phyloP scores from a whole-genome alignment of 2,329 filamentous ascomycete genomes.

The Alternaria viburni region DNA sequence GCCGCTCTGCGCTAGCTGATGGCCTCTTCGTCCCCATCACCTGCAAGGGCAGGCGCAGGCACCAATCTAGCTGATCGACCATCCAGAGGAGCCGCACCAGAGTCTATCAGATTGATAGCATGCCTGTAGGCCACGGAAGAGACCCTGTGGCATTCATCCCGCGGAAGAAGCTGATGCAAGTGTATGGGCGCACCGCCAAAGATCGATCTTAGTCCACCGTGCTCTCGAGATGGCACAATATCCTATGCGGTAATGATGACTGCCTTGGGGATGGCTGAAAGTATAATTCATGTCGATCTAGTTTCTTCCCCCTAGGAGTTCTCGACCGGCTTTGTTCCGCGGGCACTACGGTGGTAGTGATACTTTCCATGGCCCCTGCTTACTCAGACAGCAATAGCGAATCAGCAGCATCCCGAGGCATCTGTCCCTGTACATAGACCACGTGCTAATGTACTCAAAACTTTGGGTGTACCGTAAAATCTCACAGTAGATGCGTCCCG shows the following conservation, averaged over 20 bases:
- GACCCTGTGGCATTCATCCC: neutral
- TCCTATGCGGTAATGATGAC: neutral
- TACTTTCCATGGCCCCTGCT: neutral
- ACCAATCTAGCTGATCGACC: neutral
- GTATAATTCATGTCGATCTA: neutral
- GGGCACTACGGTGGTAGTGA: neutral
- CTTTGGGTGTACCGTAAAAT: neutral
- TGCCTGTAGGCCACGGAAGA: neutral
- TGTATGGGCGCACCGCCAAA: neutral
- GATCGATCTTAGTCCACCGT: neutral
- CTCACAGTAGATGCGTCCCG: neutral
- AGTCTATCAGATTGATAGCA: neutral
- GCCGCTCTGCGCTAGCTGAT: neutral
- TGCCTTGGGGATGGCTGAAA: neutral
- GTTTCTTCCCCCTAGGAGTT: neutral
- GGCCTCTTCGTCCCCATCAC: neutral
- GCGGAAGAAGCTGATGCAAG: neutral
- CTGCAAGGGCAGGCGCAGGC: neutral
- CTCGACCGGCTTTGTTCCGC: neutral
- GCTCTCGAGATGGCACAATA: neutral
- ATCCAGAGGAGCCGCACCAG: neutral
- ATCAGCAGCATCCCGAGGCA: neutral
- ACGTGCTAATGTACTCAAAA: neutral
- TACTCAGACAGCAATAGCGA: neutral
- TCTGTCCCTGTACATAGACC: neutral